Evolutionary conservation across 768 basidiomycete genomes (phyloP).

Genomic region (Trametes meyenii): DNA sequence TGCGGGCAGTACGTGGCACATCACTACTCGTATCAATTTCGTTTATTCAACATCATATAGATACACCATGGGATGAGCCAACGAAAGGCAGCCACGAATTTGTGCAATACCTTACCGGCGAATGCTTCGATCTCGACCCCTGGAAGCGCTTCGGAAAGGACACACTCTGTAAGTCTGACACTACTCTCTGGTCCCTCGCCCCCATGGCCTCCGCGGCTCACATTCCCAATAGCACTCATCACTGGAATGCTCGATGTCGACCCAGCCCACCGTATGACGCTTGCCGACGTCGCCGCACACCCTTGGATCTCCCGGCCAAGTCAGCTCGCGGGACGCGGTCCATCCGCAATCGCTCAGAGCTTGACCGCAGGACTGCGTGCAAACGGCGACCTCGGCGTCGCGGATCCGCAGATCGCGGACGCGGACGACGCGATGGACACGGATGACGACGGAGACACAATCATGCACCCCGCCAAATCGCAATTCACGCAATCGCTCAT

Average conservation of each 20-base stretch:
- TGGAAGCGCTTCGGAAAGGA: constrained; percentile 70
- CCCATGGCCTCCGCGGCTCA: background rate
- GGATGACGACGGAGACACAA: constrained; percentile 60
- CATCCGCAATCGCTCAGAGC: constrained; percentile 61
- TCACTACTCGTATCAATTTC: background rate
- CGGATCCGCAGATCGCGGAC: constrained; percentile 53
- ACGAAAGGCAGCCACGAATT: constrained; percentile 80
- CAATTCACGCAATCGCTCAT: constrained; percentile 83
- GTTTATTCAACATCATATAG: constrained; percentile 41
- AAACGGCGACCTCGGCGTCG: constrained; percentile 76
- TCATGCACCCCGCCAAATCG: constrained; percentile 62
- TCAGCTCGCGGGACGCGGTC: constrained; percentile 59
- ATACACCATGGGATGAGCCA: constrained; percentile 98
- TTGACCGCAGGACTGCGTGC: constrained; percentile 68
- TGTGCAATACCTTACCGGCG: constrained; percentile 68
- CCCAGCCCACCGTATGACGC: constrained; percentile 64
- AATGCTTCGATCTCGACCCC: constrained; percentile 73
- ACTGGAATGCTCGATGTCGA: constrained; percentile 73
- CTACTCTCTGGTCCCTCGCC: background rate
- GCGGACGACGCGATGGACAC: constrained; percentile 37
- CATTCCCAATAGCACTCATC: constrained; percentile 62
- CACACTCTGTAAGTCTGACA: constrained; percentile 58
- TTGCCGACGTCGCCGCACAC: constrained; percentile 58
- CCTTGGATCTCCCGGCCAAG: constrained; percentile 82
- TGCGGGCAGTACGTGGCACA: constrained; percentile 71